Base-by-base conservation (phyloP, 345 rosid species). In the Ceriops zippeliana region DNA sequence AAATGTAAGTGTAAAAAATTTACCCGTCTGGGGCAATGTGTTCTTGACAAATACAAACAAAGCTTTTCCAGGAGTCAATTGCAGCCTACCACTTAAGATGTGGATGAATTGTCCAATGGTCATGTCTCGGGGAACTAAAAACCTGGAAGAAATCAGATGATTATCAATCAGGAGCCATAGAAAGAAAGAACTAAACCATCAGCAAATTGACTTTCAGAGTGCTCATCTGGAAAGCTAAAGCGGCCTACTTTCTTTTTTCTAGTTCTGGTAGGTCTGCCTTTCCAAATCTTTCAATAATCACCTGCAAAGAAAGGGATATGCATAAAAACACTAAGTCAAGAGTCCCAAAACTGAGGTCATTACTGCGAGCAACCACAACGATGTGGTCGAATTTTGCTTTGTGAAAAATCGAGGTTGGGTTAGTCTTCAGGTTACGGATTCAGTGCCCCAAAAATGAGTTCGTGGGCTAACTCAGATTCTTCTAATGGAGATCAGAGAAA, bases 161-260 rank as follows among this genome's bases (percentile, higher is more conserved):
- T 11, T 0, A 42, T 42, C 5, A 56, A 27, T 9, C 17, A 27
- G 59, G 22, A 56, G 16, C 13, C 13, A 54, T 1, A 56, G 13
- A 27, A 11, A 11, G 16, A 16, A 56, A 56, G 31, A 4, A 11
- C 28, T 24, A 7, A 6, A 53, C 28, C 17, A 56, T 24, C 27
- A 53, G 27, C 24, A 24, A 56, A 21, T 56, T 56, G 59, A 56
- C 28, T 24, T 54, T 56, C 59, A 56, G 24, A 24, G 28, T 42
- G 22, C 31, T 22, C 24, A 4, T 56, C 2, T 56, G 4, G 11
- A 56, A 27, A 56, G 22, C 30, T 31, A 56, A 27, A 56, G 19
- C 26, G 58, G 75, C 82, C 66, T 80, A 87, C 96, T 86, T 90
- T 81, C 81, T 85, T 85, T 87, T 87, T 46, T 86, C 96, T 85